Percentiles rank a stretch among this genome's conserved stretches.
These are phyloP conservation scores for Pisolithus thermaeus DNA, from an alignment of 1,284 basidiomycete species.

Conservation along the genomic window DNA sequence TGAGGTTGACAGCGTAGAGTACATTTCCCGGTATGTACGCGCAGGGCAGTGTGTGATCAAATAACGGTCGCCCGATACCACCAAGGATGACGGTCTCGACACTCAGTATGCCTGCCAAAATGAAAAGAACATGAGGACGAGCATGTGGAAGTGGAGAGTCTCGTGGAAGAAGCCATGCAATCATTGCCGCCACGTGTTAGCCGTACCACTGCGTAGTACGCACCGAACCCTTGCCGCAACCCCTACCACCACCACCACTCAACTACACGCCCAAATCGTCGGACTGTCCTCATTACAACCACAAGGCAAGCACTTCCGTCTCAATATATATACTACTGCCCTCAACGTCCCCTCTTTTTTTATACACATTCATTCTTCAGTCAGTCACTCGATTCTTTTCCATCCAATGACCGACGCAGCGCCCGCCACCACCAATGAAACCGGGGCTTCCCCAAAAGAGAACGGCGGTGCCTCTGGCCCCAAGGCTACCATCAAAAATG, in stretches of 20 bases:
- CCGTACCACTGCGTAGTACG: constrained; percentile 2
- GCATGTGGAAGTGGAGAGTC: constrained; percentile 6
- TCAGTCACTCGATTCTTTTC: neutral
- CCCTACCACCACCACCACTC: constrained; percentile 9
- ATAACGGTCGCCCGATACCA: no score
- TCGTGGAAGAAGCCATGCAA: neutral
- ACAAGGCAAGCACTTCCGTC: constrained; percentile 21
- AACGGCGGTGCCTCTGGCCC: constrained; percentile 39
- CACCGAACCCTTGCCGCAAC: constrained; percentile 1
- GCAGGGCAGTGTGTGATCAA: no score
- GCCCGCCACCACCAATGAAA: constrained; percentile 43
- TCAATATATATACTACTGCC: constrained; percentile 22
- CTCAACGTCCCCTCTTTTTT: neutral
- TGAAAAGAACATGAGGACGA: constrained; percentile 1
- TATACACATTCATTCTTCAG: neutral
- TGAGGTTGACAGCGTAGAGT: no score
- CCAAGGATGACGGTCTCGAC: no score
- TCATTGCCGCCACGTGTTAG: constrained; percentile 21
- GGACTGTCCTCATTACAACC: constrained; percentile 14
- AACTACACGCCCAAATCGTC: constrained; percentile 11
- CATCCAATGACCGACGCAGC: constrained; percentile 47
- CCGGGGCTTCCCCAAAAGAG: constrained; percentile 40
- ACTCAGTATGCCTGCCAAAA: neutral
- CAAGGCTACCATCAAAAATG: constrained; percentile 93
- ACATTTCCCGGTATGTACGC: no score